phyloP scores from a whole-genome alignment of 257 asterid species.

The Coffea eugenioides region DNA sequence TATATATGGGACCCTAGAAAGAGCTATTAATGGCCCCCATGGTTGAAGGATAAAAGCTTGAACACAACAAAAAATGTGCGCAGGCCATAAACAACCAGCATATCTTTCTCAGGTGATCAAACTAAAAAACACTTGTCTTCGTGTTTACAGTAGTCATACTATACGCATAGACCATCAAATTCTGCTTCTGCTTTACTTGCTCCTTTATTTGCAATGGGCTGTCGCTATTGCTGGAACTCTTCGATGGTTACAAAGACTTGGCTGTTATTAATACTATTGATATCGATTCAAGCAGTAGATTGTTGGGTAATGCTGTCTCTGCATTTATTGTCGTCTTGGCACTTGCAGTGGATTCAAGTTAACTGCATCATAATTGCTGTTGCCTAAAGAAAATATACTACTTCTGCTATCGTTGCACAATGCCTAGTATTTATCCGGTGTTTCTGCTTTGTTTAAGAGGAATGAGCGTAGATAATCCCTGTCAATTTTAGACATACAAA shows the following conservation, averaged over 20 bases:
- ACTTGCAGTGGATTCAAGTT: background rate
- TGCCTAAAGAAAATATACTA: background rate
- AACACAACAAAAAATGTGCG: background rate
- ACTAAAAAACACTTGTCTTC: no score
- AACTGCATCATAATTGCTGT: background rate
- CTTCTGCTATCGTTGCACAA: background rate
- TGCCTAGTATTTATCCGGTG: background rate
- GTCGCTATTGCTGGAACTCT: background rate
- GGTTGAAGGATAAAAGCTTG: background rate
- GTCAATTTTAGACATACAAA: background rate
- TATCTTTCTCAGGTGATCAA: background rate
- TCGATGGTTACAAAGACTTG: background rate
- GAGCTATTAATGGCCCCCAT: background rate
- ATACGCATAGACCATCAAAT: background rate
- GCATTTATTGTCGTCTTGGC: background rate
- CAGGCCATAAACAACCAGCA: background rate
- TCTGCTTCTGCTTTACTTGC: background rate
- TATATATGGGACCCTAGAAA: background rate
- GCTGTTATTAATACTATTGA: background rate
- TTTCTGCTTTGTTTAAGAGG: background rate
- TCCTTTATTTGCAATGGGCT: background rate
- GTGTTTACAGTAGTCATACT: background rate
- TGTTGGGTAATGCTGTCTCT: background rate
- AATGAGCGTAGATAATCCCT: background rate
- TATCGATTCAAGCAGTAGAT: background rate